Conservation (phyloP, 1,284 basidiomycete genomes). For the Rhodotorula sp. region DNA sequence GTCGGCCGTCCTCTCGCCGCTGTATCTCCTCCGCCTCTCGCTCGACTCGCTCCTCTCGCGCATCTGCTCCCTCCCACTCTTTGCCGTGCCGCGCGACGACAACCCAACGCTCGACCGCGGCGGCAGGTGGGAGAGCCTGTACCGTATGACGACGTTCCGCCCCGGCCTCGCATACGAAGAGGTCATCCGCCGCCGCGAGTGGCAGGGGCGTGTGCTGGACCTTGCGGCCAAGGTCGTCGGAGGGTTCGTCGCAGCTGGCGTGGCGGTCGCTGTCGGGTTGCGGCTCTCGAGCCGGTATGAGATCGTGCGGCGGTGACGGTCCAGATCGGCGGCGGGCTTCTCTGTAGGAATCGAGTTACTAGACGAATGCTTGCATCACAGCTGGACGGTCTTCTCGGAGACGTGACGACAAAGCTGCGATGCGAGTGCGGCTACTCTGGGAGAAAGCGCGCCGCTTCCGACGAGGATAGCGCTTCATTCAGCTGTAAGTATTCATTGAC, state of each 20-base stretch:
- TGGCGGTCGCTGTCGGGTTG: not conserved
- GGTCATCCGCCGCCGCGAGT: constrained; percentile 63
- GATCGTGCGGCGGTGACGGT: not conserved
- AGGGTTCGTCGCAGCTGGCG: not conserved
- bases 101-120: constrained; percentile 23
- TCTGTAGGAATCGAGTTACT: too few species aligned
- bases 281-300: not conserved
- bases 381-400: too few species aligned
- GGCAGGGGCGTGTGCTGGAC: constrained; percentile 55
- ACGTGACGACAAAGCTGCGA: too few species aligned
- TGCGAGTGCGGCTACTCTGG: too few species aligned
- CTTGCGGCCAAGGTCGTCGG: constrained; percentile 8
- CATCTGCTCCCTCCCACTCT: constrained; percentile 26
- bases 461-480: too few species aligned
- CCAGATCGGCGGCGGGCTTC: too few species aligned
- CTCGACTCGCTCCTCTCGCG: constrained; percentile 67
- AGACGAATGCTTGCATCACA: too few species aligned
- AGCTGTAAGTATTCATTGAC: too few species aligned
- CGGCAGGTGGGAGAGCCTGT: constrained; percentile 78
- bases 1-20: constrained; percentile 78
- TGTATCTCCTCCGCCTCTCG: constrained; percentile 76
- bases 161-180: constrained; percentile 86
- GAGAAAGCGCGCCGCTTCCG: too few species aligned
- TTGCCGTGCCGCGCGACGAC: constrained; percentile 27
- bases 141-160: constrained; percentile 96